Base-by-base conservation (phyloP, 495 filamentous ascomycete genomes). In the Penicillium turbatum region DNA sequence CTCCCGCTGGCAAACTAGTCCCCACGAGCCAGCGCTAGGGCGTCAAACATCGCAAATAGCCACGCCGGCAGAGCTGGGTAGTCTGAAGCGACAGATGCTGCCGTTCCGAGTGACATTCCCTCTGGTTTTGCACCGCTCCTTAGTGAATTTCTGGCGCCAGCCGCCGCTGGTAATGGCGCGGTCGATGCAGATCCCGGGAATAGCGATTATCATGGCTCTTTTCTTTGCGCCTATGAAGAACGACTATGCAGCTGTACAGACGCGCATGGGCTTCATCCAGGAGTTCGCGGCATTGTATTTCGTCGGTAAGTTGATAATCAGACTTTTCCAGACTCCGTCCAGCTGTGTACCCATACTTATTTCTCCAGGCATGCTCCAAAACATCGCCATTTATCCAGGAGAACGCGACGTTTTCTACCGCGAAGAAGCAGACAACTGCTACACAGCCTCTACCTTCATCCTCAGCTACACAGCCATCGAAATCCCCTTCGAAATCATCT, bases 181-280 rank as follows among this genome's bases (percentile, higher is more conserved):
- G 11, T 79, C 79, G 13, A 84, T 82, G 72, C 86, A 89, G 62
- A 79, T 89, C 9, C 59, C 86, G 1, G 86, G 85, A 3, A 69
- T 89, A 30, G 82, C 76, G 2, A 76, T 88, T 45, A 77, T 89
- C 38, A 67, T 89, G 17, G 73, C 83, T 0, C 66, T 90, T 21
- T 89, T 87, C 72, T 89, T 88, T 61, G 82, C 87, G 3, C 87
- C 86, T 2, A 63, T 89, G 6, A 79, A 83, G 52, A 75, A 82
- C 55, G 77, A 88, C 62, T 88, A 85, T 63, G 79, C 76, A 39
- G 78, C 79, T 36, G 74, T 90, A 0, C 86, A 89, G 56, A 85
- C 82, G n/a, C 77, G 85, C 0, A 70, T 89, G 36, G 86, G 87
- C 5, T 86, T 87, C 56, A 66, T 87, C 3, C 84, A 89, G 58